These are phyloP conservation scores for Lactuca saligna DNA, from an alignment of 129 eudicot species.

Conservation along the genomic window DNA sequence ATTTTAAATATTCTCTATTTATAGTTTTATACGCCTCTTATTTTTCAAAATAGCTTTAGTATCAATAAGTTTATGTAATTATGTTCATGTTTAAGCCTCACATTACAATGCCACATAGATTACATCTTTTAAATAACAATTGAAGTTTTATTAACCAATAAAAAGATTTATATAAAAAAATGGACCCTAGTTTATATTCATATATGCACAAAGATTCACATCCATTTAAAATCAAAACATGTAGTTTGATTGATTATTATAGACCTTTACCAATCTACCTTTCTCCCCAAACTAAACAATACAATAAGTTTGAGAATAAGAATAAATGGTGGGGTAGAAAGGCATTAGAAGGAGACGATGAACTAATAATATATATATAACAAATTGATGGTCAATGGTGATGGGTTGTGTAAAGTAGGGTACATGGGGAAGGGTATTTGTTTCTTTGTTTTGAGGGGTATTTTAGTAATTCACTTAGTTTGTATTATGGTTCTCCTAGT, in stretches of 20 bases:
- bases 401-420: slow-evolving; percentile 33
- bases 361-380: not conserved
- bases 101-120: not conserved
- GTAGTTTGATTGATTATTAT: slow-evolving; percentile 30
- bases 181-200: not conserved
- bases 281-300: slow-evolving; percentile 18
- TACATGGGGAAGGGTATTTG: slow-evolving; percentile 10
- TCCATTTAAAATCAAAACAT: slow-evolving; percentile 19
- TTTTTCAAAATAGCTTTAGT: not conserved
- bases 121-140: not conserved
- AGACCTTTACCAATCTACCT: slow-evolving; percentile 21
- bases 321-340: slow-evolving; percentile 23
- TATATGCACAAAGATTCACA: slow-evolving; percentile 11
- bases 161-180: not conserved
- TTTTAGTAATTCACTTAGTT: slow-evolving; percentile 29
- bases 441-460: slow-evolving; percentile 15
- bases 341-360: slow-evolving; percentile 15
- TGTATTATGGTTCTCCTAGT: slow-evolving; percentile 19
- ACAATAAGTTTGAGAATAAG: slow-evolving; percentile 20
- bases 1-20: too few relatives aligned
- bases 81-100: slow-evolving; percentile 3
- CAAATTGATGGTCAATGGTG: slow-evolving; percentile 24
- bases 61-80: not conserved
- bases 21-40: too few relatives aligned
- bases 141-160: not conserved